Base-by-base conservation (phyloP, 202 grass and related monocot species). In the Setaria viridis region DNA sequence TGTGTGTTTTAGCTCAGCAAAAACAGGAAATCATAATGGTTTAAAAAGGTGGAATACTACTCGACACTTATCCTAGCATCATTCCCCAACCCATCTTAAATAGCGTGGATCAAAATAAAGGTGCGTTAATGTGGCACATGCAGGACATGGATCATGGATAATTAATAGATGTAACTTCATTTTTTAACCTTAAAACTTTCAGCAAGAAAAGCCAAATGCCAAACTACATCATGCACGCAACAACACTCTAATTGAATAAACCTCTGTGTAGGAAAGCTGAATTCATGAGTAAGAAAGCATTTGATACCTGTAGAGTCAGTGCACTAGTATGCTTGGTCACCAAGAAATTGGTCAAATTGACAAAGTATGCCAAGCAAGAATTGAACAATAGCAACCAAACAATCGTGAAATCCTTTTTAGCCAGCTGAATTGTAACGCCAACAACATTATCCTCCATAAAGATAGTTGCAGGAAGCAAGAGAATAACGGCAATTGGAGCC, bases 401-500 rank as follows among this genome's bases (percentile, higher is more conserved):
- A 86, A 97, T 97, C 9, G 62, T 94, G 76, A 88, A 87, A 82
- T 97, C 94, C 84, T 97, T 85, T 85, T 80, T 92, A 37, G 94
- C 94, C 30, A 97, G 85, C 67, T 84, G 45, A 72, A 97, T 97
- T 70, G 94, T 97, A 70, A 93, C 34, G 10, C 94, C 91, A 54
- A 97, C 87, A 87, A 97, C 94, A 82, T 97, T 97, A 70, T 97
- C 94, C 89, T 97, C 94, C 91, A 97, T 97, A 62, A 97, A 87
- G 86, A 94, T 77, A 78, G 94, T 94, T 68, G 94, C 94, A 70
- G 94, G 94, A 50, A 97, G 89, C 77, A 97, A 87, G 48, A 97
- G 17, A 87, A 97, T 77, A 64, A 97, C 94, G 71, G 94, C 94
- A 76, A 97, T 89, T 55, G 94, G 94, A 77, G 94, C 94, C 94